Base-by-base conservation (phyloP, 257 asterid genomes). In the Solanum gandarillasii region DNA sequence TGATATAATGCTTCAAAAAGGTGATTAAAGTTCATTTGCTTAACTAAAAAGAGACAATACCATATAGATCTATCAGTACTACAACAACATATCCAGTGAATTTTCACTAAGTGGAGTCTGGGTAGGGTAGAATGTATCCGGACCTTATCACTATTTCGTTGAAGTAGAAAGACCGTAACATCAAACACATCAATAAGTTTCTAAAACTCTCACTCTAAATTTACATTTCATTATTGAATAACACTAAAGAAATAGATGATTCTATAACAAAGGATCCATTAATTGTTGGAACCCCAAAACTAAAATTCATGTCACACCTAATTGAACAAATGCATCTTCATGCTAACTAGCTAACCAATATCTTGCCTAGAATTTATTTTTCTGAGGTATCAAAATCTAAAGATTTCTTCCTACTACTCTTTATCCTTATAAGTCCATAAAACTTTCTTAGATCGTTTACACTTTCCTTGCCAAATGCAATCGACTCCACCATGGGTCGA, bases 381-480 rank as follows among this genome's bases (percentile, higher is more conserved):
- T 95, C 98, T 65, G 83, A 68, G 2, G 89, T 39, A 32, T 93
- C 97, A 18, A 93, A 83, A 81, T 95, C 98, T 35, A 89, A 11
- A 3, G 95, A 93, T 16, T 93, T 88, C 70, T 93, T 95, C 52
- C 94, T 88, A 84, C 95, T 91, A 78, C 97, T 94, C 86, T 90
- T 92, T 4, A 92, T 88, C 87, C 98, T 95, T 89, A 96, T 74
- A 16, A 93, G 89, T 2, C 99, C 98, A 55, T 94, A 95, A 43
- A 96, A 90, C 83, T 93, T 95, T 89, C 94, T 90, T 35, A 94
- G 91, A 82, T 96, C 98, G 75, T 93, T 96, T 55, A 92, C 89
- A 5, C 90, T 90, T 21, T 94, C 98, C 73, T 91, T 95, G 39
- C 90, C 55, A 4, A 91, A 90, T 12, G 86, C 95, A 2, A 83